Percentiles rank a stretch among this genome's conserved stretches.
These are phyloP conservation scores for Pseudogymnoascus sp. DNA, from an alignment of 2,329 filamentous ascomycete species.

Conservation along the genomic window DNA sequence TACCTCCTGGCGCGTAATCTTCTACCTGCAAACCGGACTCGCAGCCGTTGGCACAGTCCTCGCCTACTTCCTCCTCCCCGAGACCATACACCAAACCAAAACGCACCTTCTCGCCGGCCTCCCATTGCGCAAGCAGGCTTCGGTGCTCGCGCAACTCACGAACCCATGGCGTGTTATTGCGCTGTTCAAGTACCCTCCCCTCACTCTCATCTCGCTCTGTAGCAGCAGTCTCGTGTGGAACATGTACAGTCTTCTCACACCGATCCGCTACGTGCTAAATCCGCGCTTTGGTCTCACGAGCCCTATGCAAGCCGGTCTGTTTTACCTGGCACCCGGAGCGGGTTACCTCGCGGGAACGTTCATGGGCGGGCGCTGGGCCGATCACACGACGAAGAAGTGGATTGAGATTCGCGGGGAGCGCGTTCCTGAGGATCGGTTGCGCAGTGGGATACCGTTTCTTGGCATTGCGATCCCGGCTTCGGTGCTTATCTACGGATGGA, in stretches of 20 bases:
- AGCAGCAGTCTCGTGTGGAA: constrained; percentile 65
- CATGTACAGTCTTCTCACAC: constrained; percentile 62
- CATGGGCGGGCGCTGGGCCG: constrained; percentile 65
- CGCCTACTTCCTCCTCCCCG: constrained; percentile 60
- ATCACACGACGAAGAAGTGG: constrained; percentile 58
- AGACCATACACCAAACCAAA: constrained; percentile 62
- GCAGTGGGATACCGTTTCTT: constrained; percentile 50
- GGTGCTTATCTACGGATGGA: constrained; percentile 64
- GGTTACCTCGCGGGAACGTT: constrained; percentile 65
- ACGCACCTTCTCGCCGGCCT: constrained; percentile 55
- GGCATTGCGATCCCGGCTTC: constrained; percentile 51
- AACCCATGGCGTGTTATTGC: constrained; percentile 59
- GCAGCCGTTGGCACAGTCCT: constrained; percentile 52
- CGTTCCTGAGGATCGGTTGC: constrained; percentile 61
- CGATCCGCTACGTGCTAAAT: constrained; percentile 67
- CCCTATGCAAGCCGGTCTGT: constrained; percentile 61
- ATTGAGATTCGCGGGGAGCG: constrained; percentile 54
- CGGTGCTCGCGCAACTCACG: constrained; percentile 53
- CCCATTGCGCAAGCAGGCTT: constrained; percentile 40
- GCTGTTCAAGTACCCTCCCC: constrained; percentile 62
- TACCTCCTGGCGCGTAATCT: constrained; percentile 65
- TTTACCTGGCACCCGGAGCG: constrained; percentile 66
- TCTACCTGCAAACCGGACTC: constrained; percentile 68
- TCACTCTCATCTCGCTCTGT: constrained; percentile 54
- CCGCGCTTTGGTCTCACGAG: constrained; percentile 62